phyloP scores from a whole-genome alignment of 768 basidiomycete species.

The Kwoniella sp. region DNA sequence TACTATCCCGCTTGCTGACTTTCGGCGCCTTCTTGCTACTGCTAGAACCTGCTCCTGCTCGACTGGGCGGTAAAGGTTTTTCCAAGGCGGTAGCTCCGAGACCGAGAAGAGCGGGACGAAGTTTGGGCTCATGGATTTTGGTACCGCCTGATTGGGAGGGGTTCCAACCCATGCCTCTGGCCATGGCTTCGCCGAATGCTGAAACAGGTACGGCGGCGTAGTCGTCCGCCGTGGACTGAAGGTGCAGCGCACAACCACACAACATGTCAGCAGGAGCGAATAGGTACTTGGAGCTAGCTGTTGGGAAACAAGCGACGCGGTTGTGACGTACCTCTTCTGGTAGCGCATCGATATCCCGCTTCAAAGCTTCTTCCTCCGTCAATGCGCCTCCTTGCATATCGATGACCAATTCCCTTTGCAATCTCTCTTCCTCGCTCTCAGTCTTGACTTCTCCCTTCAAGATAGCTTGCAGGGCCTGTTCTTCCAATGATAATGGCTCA shows the following conservation, averaged over 20 bases:
- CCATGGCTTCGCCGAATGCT: conserved; percentile 87
- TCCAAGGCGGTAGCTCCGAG: conserved; percentile 88
- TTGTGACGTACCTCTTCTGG: conserved; percentile 52
- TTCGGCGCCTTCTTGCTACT: conserved; percentile 22
- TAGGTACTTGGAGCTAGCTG: neutral
- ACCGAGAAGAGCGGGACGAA: conserved; percentile 83
- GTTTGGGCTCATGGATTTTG: conserved; percentile 79
- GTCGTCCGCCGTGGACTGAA: conserved; percentile 70
- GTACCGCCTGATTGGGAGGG: conserved; percentile 62
- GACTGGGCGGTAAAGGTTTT: conserved; percentile 65
- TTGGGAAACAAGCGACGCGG: too few relatives aligned
- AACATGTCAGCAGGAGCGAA: neutral
- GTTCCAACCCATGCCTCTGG: conserved; percentile 97
- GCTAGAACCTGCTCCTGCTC: conserved; percentile 29
- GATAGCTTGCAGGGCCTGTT: conserved; percentile 76
- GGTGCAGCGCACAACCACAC: neutral
- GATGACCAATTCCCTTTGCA: conserved; percentile 66
- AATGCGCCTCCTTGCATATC: conserved; percentile 49
- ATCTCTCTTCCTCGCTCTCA: conserved; percentile 39
- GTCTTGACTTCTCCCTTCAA: conserved; percentile 62
- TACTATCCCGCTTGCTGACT: conserved; percentile 63
- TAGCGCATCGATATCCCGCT: conserved; percentile 77
- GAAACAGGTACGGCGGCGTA: conserved; percentile 89
- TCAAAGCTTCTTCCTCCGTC: conserved; percentile 80
- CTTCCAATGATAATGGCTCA: conserved; percentile 66